Evolutionary conservation across 148 eudicot genomes (phyloP).

Genomic region (Rhododendron simsii): DNA sequence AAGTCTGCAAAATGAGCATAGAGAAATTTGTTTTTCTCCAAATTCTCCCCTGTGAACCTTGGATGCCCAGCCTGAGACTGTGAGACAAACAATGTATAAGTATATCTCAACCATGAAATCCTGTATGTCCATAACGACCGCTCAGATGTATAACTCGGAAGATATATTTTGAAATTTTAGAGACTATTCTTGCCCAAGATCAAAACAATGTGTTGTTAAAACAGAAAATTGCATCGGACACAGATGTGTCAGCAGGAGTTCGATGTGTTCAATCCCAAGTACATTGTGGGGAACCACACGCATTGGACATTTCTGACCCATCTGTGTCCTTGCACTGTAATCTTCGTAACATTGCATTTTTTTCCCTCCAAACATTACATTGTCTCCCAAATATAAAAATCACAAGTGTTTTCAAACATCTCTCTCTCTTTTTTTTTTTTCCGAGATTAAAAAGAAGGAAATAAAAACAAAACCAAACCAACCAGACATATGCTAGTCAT

Average conservation of each 20-base stretch:
- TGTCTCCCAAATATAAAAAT: not conserved
- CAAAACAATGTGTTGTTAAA: not conserved
- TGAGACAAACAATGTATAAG: not conserved
- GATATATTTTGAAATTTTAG: not conserved
- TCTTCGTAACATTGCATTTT: not conserved
- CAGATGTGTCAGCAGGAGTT: not conserved
- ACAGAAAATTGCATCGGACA: not conserved
- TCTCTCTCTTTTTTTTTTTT: not conserved
- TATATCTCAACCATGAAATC: not conserved
- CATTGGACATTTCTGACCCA: not conserved
- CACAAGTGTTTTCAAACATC: not conserved
- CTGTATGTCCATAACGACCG: not conserved
- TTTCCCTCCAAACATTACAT: not conserved
- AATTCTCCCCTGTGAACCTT: conserved; percentile 34
- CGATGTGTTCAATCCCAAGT: not conserved
- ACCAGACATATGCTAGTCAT: not conserved
- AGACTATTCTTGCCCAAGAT: not conserved
- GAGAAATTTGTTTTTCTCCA: conserved; percentile 33
- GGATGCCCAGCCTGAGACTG: conserved; percentile 31
- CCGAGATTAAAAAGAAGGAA: not conserved
- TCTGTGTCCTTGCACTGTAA: not conserved
- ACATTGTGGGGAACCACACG: not conserved
- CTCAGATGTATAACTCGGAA: not conserved
- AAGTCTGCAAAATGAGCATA: conserved; percentile 23
- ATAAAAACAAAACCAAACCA: not conserved